Conservation (phyloP, 441 rosid species). For the Pelargonium australe region DNA sequence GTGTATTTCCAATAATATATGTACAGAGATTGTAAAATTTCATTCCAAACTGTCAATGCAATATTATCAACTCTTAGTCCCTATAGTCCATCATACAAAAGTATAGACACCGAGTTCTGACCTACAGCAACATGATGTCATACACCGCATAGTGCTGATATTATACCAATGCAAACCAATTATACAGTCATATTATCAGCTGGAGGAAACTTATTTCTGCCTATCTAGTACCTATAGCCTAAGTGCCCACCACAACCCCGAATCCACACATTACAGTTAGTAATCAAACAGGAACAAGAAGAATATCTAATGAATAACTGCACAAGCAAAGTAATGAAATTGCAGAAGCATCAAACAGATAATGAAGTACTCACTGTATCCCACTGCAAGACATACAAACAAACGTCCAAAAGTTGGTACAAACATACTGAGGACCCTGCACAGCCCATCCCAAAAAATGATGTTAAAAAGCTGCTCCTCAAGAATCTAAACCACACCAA, state of each 20-base stretch:
- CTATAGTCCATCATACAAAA: too few species aligned
- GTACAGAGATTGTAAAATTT: too few species aligned
- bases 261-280: neutral
- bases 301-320: neutral
- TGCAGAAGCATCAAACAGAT: conserved; percentile 10
- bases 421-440: conserved; percentile 98
- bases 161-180: too few species aligned
- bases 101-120: too few species aligned
- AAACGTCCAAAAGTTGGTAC: conserved; percentile 91
- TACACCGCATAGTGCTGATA: too few species aligned
- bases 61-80: too few species aligned
- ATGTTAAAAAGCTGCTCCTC: neutral
- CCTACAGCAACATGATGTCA: too few species aligned
- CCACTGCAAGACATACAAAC: conserved; percentile 88
- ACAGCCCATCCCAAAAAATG: conserved; percentile 18
- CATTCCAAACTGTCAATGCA: too few species aligned
- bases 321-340: neutral
- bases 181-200: too few species aligned
- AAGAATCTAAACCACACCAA: neutral
- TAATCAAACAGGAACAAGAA: neutral
- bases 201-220: too few species aligned
- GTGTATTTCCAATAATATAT: too few species aligned
- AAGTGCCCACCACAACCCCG: neutral
- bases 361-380: conserved; percentile 70
- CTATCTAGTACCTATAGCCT: too few species aligned